phyloP scores from a whole-genome alignment of 148 eudicot genomes.

The Dianthus caryophyllus region DNA sequence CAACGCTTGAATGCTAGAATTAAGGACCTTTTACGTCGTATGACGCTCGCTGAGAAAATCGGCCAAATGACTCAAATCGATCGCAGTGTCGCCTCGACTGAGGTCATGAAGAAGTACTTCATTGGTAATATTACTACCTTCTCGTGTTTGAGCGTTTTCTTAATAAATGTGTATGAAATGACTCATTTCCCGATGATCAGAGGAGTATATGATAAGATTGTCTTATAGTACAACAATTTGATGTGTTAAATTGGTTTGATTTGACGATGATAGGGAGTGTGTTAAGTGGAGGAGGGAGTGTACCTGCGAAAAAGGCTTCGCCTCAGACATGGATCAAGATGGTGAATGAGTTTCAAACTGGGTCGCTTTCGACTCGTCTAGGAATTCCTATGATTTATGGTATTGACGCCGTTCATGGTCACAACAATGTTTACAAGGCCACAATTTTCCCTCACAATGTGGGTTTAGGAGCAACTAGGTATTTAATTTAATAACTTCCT shows the following conservation, averaged over 20 bases:
- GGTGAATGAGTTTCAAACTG: constrained; percentile 76
- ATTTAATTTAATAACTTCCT: constrained; percentile 11
- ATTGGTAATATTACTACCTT: no score
- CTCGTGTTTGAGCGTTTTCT: no score
- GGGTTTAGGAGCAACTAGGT: constrained; percentile 85
- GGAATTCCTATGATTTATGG: constrained; percentile 87
- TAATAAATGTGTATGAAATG: no score
- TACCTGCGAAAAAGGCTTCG: constrained; percentile 51
- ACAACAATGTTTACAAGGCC: constrained; percentile 64
- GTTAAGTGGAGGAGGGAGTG: constrained; percentile 84
- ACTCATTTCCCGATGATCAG: no score
- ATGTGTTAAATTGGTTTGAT: not conserved
- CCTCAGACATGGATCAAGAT: constrained; percentile 67
- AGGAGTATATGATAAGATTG: no score
- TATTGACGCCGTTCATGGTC: constrained; percentile 89
- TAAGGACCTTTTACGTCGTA: no score
- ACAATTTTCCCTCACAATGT: constrained; percentile 83
- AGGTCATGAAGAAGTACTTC: no score
- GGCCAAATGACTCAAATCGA: no score
- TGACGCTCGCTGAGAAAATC: no score
- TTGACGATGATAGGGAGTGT: constrained; percentile 68
- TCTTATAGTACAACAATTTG: not conserved
- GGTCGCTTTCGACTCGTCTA: constrained; percentile 61
- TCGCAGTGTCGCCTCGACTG: no score
- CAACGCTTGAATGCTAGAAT: no score